These are phyloP conservation scores for Xylaria acuta DNA, from an alignment of 495 filamentous ascomycete genomes.

Conservation along the genomic window DNA sequence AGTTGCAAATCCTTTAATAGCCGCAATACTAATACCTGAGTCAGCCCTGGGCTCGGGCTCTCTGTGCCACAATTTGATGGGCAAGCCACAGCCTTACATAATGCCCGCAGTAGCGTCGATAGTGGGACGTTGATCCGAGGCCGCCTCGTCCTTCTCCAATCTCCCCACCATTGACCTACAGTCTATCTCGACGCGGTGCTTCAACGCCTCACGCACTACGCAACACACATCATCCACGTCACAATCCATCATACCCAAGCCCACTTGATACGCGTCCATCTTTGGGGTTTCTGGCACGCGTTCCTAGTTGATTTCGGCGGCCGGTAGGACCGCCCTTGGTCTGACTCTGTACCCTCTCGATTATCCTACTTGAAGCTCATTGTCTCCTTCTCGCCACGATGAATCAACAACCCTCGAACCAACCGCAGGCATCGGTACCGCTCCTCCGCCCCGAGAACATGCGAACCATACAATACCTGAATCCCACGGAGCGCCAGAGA, in stretches of 20 bases:
- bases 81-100: neutral
- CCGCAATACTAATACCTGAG: no score
- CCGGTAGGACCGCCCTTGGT: neutral
- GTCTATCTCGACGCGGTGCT: neutral
- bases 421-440: conserved; percentile 34
- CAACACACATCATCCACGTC: neutral
- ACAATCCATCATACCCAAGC: neutral
- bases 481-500: conserved; percentile 67
- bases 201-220: neutral
- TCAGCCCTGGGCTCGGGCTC: no score
- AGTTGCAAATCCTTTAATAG: neutral
- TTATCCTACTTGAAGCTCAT: neutral
- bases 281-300: neutral
- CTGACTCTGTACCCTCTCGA: neutral
- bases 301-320: neutral
- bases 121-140: neutral
- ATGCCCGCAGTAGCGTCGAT: no score
- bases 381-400: conserved; percentile 28
- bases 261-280: neutral
- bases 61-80: neutral
- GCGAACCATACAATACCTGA: conserved; percentile 50
- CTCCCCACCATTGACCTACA: neutral
- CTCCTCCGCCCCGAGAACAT: conserved; percentile 55
- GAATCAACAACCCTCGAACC: conserved; percentile 38
- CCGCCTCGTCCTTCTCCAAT: neutral